Evolutionary conservation across 805 yeast genomes (phyloP), one percentile per base, ranked within the genome.

Genomic region (Saccharomycopsis oosterbeekiorum): DNA sequence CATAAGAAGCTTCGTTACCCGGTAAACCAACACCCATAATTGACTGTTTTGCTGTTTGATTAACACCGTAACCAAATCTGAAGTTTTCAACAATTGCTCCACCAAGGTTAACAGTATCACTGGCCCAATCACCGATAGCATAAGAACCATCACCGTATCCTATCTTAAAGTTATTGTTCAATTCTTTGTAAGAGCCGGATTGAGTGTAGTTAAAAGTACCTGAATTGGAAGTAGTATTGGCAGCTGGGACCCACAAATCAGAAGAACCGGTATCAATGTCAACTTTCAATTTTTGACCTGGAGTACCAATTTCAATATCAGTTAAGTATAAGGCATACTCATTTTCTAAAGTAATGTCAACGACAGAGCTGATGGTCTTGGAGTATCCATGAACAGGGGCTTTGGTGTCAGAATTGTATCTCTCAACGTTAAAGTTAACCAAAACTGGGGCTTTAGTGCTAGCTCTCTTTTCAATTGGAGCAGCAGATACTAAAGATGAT

Each of bases 1-100:
- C 71, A 11, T 78, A 67, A 0, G 93, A 85, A 2, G 82, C 76
- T 71, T 91, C 96, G 61, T 88, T 77, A 14, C 84, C 88, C 4
- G 81, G 73, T 58, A 86, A 76, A 14, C 94, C 93, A 64, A 88
- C 82, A 40, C 92, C 92, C 36, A 88, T 91, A 60, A 96, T 93
- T 60, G 60, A 54, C 51, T 60, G 59, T 12, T 57, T 58, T 11
- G 61, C 62, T 34, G 64, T 69, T 42, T 55, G 60, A 14, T 40
- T 57, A 2, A 61, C 60, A 37, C 65, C 66, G 51, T 61, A 59
- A 57, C 66, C 66, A 26, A 64, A 64, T 53, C 60, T 55, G 14
- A 62, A 19, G 34, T 59, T 56, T 21, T 57, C 51, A 37, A 64
- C 60, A 12, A 56, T 50, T 8, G 62, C 60, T 11, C 68, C 65